Base-by-base conservation (phyloP, 768 basidiomycete species). In the Lactifluus hygrophoroides region DNA sequence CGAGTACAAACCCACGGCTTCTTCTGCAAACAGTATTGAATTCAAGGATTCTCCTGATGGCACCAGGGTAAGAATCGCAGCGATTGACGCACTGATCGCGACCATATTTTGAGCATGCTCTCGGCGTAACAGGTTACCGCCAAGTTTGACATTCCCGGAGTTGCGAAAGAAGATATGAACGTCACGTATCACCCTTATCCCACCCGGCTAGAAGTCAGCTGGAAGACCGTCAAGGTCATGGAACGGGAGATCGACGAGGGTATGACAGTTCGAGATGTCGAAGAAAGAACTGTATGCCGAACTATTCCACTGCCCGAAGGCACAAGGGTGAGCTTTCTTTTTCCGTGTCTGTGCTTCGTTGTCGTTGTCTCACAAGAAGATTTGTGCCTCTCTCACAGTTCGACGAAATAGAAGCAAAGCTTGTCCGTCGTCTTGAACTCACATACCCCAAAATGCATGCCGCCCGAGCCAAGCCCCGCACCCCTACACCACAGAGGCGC, bases 1-100 rank as follows among this genome's bases (percentile, higher is more conserved):
- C 48, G 30, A 35, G 25, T 21, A 38, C n/a, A 28, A 30, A 51
- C 38, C 17, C 13, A 23, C 4, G 9, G 17, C 1, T 25, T n/a
- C 44, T 44, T 27, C 9, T 64, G 51, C 66, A 52, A 64, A 87
- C 64, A 87, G 86, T 66, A 82, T 84, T 62, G 81, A 78, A 63
- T 81, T 86, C 68, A 82, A 80, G 64, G 85, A 88, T 73, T 85
- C 86, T 23, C 75, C 76, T 53, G 87, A 86, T 62, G 85, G 86
- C 51, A 79, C 78, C 66, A 81, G 69, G 44, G 77, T 77, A 57
- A 63, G 75, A 69, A 50, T 52, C 45, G 57, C 35, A 30, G 60
- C 40, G 28, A 54, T 54, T 63, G 62, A 58, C 40, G 63, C 49
- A 49, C 61, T 58, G 54, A 69, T 67, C 56, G 27, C 56, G 30